Evolutionary conservation across 345 rosid genomes (phyloP).

Genomic region (Eutrema japonicum): DNA sequence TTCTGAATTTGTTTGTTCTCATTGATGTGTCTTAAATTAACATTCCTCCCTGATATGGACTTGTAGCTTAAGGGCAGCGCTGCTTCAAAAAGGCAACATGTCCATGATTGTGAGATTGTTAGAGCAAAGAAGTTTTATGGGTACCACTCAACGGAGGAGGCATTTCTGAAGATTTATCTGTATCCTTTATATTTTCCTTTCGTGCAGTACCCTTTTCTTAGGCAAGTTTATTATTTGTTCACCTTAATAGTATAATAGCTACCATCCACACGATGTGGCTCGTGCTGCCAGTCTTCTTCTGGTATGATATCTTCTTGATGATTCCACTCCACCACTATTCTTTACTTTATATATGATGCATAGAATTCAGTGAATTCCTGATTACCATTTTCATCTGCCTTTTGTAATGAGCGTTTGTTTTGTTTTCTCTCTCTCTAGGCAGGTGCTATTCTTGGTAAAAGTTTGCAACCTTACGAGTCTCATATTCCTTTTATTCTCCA

Average conservation of each 20-base stretch:
- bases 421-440: constrained; percentile 49
- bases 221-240: constrained; percentile 20
- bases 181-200: constrained; percentile 57
- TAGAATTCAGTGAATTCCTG: neutral
- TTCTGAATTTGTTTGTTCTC: neutral
- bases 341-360: constrained; percentile 14
- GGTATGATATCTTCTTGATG: constrained; percentile 49
- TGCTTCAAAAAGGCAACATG: constrained; percentile 78
- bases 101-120: constrained; percentile 82
- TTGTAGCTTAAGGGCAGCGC: constrained; percentile 70
- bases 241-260: constrained; percentile 65
- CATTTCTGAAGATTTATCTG: constrained; percentile 88
- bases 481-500: constrained; percentile 93
- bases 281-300: constrained; percentile 73
- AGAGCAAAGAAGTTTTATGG: constrained; percentile 90
- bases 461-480: constrained; percentile 91
- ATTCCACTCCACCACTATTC: neutral
- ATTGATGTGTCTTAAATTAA: constrained; percentile 14
- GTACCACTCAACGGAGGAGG: constrained; percentile 78
- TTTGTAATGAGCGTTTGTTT: constrained; percentile 21
- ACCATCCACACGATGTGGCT: constrained; percentile 75
- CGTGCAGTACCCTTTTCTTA: constrained; percentile 17
- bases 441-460: constrained; percentile 74
- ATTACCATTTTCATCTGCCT: constrained; percentile 21
- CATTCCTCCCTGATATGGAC: constrained; percentile 5